Evolutionary conservation across 495 filamentous ascomycete species (phyloP).

Genomic region (Apodospora peruviana): DNA sequence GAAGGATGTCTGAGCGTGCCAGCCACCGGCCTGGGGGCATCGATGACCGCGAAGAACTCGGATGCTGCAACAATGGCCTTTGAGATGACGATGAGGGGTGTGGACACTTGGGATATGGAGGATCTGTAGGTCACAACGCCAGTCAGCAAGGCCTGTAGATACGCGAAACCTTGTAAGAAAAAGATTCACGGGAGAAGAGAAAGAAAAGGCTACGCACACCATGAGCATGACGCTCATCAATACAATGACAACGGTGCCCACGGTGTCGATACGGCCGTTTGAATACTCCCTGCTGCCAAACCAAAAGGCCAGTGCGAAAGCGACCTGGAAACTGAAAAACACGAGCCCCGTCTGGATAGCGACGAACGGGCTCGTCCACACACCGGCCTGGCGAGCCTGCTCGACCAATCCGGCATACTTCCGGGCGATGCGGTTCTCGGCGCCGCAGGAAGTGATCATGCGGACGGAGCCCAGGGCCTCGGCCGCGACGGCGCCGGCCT

Average conservation of each 20-base stretch:
- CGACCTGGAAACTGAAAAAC: slow-evolving; percentile 39
- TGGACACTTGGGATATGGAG: slow-evolving; percentile 44
- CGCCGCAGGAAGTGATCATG: slow-evolving; percentile 61
- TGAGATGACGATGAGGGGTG: slow-evolving; percentile 43
- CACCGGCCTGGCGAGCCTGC: slow-evolving; percentile 46
- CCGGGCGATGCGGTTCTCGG: slow-evolving; percentile 45
- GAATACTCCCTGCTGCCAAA: slow-evolving; percentile 40
- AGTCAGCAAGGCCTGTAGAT: no score
- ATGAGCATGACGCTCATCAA: slow-evolving; percentile 55
- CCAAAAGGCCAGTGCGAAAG: slow-evolving; percentile 48
- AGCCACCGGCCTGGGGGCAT: slow-evolving; percentile 42
- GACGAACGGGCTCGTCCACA: slow-evolving; percentile 36
- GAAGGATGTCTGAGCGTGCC: slow-evolving; percentile 38
- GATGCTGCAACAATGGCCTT: slow-evolving; percentile 51
- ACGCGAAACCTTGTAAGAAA: no score
- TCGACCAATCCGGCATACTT: slow-evolving; percentile 53
- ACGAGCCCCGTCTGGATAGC: slow-evolving; percentile 30
- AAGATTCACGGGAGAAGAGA: no score
- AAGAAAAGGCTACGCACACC: no score
- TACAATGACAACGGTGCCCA: slow-evolving; percentile 46
- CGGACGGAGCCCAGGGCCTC: slow-evolving; percentile 51
- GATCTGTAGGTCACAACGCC: no score
- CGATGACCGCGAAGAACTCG: slow-evolving; percentile 53
- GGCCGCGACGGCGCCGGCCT: slow-evolving; percentile 53
- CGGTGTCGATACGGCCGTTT: slow-evolving; percentile 32